Base-by-base conservation (phyloP, 176 grass and related monocot species). In the Ampelocalamus luodianensis region DNA sequence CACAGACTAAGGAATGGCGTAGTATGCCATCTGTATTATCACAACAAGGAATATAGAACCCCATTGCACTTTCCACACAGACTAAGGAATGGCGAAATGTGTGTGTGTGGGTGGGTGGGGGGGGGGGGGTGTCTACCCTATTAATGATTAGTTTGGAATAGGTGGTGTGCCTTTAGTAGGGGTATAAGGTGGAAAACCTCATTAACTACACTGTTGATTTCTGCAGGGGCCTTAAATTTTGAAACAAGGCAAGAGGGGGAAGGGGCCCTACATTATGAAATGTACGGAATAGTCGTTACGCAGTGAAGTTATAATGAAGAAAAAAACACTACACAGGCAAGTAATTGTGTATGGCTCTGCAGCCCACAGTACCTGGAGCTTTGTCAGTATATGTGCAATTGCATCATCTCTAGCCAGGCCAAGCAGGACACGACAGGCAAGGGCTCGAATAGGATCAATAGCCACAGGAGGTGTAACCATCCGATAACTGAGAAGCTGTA, bases 361-460 rank as follows among this genome's bases (percentile, higher is more conserved):
- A 56, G 43, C 11, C 32, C 26, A 71, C 34, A 6, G 37, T 93
- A 96, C 96, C 91, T 99, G 96, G 62, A 99, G 91, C 78, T 96
- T 99, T 68, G 93, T 96, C 56, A 99, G 43, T 90, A 99, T 99
- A 89, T 99, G 96, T 76, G 96, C 93, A 70, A 99, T 99, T 20
- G 96, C 82, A 78, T 99, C 93, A 5, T 99, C 96, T 89, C 93
- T 99, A 17, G 96, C 91, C 77, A 99, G 82, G 36, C 96, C 96
- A 81, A 99, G 93, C 16, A 99, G 86, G 71, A 99, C 93, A 77
- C 93, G 96, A 76, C 96, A 99, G 80, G 93, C 93, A 80, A 96
- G 93, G 69, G 96, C 96, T 50, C 96, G 85, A 84, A 99, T 99
- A 53, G 85, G 68, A 84, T 99, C 96, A 81, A 96, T 88, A 81